Evolutionary conservation across 1,284 basidiomycete genomes (phyloP), one percentile per base, ranked within the genome.

Genomic region (Cryptococcus amylolentus): DNA sequence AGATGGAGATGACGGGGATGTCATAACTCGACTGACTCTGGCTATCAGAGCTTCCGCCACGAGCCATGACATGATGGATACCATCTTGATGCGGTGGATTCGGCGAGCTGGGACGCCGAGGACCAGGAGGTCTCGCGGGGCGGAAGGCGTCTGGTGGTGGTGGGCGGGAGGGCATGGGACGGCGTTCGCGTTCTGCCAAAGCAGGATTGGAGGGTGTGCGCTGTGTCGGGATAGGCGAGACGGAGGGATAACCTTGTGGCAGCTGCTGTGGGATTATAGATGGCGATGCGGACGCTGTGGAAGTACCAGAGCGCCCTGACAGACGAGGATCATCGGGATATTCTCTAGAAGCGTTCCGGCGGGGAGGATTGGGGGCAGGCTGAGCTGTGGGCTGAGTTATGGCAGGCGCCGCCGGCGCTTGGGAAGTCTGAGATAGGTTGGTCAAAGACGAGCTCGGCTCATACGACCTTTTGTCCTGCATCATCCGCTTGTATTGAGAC

Each of bases 401-500:
- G 10, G 28, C 16, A 18, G 38, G 26, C n/a, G 37, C 9, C 38
- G 38, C 28, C 42, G 18, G 42, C 26, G n/a, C 28, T 23, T 43
- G 46, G n/a, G 46, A 31, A 26, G 38, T 38, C 38, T 23, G 18
- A 39, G 37, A 13, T 12, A 40, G n/a, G 12, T 10, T 14, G 12
- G 49, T 12, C 35, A 50, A 40, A 18, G 49, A 39, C n/a, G 35
- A 20, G 38, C 20, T 40, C 14, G 37, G 18, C 18, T 50, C 49
- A 23, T 39, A 39, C 13, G n/a, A 14, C 23, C 40, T n/a, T 16
- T 68, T 57, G 14, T 73, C 67, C 31, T 64, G 58, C 8, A 67
- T 40, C 9, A 70, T 46, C 1, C 70, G 61, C 44, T 74, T 74
- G 66, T 85, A 97, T 58, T 87, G 81, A 31, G 88, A 85, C 76